Conservation (phyloP, 1,284 basidiomycete species). For the Spongispora temasekensis region DNA sequence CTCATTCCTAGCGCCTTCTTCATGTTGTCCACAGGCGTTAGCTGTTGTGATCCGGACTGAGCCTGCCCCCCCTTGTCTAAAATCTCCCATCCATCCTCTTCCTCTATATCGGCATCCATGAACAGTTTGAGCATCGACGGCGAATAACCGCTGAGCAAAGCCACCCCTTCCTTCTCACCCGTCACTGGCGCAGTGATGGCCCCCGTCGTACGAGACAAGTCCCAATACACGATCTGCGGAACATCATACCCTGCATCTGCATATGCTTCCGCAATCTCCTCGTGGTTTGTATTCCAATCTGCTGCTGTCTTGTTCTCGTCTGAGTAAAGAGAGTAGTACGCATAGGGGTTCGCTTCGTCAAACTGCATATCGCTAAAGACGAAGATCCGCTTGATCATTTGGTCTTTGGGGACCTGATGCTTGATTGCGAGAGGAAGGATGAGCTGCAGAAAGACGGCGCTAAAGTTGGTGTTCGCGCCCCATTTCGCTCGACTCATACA, state of each 20-base stretch:
- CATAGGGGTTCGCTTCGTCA: no score
- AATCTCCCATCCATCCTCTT: constrained; percentile 38
- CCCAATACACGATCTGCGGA: constrained; percentile 70
- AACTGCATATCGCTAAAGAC: constrained; percentile 82
- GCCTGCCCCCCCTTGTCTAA: constrained; percentile 32
- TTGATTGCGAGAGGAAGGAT: constrained; percentile 58
- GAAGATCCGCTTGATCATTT: constrained; percentile 76
- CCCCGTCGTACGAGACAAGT: constrained; percentile 33
- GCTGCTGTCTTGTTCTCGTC: neutral
- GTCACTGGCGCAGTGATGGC: constrained; percentile 47
- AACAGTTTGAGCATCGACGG: constrained; percentile 71
- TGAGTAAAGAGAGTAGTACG: neutral
- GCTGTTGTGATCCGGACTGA: constrained; percentile 33
- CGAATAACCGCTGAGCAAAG: constrained; percentile 69
- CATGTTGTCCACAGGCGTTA: constrained; percentile 55
- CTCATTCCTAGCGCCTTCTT: constrained; percentile 50
- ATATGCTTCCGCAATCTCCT: constrained; percentile 54
- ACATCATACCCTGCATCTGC: constrained; percentile 62
- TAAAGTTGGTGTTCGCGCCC: constrained; percentile 62
- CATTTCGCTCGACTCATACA: constrained; percentile 44
- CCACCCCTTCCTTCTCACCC: constrained; percentile 56
- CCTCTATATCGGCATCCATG: constrained; percentile 59
- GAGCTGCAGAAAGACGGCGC: constrained; percentile 58
- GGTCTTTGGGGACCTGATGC: constrained; percentile 56
- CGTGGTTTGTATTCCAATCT: constrained; percentile 62